Conservation (phyloP, 305 asterid species). For the Fraxinus angustifolia region DNA sequence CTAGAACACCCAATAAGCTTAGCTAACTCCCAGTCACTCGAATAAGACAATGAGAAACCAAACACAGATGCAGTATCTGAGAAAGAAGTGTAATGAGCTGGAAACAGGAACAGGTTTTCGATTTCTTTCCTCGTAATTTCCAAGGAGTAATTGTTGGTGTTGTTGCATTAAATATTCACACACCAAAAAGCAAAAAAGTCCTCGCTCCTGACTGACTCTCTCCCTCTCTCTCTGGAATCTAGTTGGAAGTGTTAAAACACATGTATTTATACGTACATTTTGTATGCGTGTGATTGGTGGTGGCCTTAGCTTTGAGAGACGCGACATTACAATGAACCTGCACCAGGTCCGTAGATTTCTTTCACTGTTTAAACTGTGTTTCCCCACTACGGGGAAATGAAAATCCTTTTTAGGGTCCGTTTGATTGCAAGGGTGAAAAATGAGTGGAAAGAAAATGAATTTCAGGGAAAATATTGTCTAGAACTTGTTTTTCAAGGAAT, state of each 20-base stretch:
- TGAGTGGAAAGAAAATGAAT: too few species aligned
- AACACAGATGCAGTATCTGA: neutral
- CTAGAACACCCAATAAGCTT: neutral
- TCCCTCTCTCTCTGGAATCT: neutral
- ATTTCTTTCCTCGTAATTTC: constrained; percentile 8
- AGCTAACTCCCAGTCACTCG: too few species aligned
- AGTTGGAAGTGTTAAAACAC: neutral
- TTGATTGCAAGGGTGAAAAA: too few species aligned
- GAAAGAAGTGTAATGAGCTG: constrained; percentile 15
- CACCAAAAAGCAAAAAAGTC: neutral
- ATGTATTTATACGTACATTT: neutral
- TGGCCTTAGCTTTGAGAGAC: neutral
- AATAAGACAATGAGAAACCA: neutral
- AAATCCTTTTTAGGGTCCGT: too few species aligned
- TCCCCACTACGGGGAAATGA: too few species aligned
- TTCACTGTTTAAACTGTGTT: neutral
- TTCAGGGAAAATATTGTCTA: too few species aligned
- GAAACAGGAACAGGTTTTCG: neutral
- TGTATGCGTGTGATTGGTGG: neutral
- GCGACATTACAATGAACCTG: neutral
- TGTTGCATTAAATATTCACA: neutral
- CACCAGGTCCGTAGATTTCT: neutral
- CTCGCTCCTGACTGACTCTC: neutral
- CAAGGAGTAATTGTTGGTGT: too few species aligned
- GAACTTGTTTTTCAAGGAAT: too few species aligned